Evolutionary conservation across 345 rosid species (phyloP).

Genomic region (Populus deltoides): DNA sequence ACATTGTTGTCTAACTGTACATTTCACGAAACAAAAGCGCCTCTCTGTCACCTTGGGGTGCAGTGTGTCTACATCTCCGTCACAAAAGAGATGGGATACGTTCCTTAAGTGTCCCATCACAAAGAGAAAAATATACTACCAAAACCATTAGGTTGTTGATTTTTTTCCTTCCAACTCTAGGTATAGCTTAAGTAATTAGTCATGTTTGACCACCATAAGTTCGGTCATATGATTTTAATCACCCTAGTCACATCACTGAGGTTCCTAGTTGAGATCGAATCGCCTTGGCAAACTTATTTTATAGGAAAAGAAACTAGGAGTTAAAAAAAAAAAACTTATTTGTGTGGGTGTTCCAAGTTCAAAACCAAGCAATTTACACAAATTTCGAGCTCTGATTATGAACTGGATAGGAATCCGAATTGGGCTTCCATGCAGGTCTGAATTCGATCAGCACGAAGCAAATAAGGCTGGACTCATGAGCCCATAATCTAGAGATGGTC

Average conservation of each 20-base stretch:
- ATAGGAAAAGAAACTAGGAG: no score
- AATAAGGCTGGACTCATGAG: no score
- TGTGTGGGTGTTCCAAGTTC: no score
- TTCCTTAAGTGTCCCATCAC: conserved; percentile 6
- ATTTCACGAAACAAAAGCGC: not conserved
- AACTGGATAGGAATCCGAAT: not conserved
- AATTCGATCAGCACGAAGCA: no score
- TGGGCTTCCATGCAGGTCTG: no score
- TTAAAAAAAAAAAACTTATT: no score
- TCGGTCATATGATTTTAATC: not conserved
- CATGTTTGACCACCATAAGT: not conserved
- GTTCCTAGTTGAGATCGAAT: not conserved
- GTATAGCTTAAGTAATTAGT: not conserved
- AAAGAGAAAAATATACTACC: no score
- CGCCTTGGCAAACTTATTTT: no score
- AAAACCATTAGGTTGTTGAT: not conserved
- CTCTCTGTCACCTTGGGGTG: no score
- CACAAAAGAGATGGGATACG: not conserved
- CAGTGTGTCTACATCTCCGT: not conserved
- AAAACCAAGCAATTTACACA: no score
- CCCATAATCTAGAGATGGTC: no score
- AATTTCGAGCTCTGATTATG: no score
- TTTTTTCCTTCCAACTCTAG: not conserved
- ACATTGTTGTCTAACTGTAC: not conserved
- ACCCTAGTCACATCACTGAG: not conserved